These are phyloP conservation scores for Sporothrix variecibatus DNA, from an alignment of 2,329 filamentous ascomycete species.

Conservation along the genomic window DNA sequence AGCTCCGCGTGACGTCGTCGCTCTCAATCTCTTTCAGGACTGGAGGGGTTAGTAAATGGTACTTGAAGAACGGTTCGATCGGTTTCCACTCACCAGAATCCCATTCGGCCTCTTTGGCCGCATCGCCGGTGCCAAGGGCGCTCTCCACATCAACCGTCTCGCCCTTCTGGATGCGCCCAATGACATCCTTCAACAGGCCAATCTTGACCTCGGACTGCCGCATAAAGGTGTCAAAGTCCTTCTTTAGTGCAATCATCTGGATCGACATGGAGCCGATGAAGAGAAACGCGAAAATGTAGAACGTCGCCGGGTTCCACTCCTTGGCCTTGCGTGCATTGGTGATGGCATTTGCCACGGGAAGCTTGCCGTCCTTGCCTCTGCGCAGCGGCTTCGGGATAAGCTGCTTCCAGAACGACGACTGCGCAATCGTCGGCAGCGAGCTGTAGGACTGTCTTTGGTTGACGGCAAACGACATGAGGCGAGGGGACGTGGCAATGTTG, in stretches of 20 bases:
- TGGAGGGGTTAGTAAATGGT: constrained; percentile 36
- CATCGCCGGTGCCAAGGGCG: constrained; percentile 75
- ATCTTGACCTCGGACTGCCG: constrained; percentile 81
- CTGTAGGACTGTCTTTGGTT: constrained; percentile 21
- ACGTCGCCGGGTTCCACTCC: constrained; percentile 79
- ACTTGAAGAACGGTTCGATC: no score
- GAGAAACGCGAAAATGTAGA: constrained; percentile 78
- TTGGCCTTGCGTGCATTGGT: constrained; percentile 52
- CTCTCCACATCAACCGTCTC: constrained; percentile 85
- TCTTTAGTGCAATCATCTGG: constrained; percentile 80
- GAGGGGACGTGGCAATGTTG: not conserved
- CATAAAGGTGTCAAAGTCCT: constrained; percentile 70
- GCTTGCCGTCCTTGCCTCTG: constrained; percentile 41
- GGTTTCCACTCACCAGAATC: no score
- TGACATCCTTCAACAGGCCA: constrained; percentile 70
- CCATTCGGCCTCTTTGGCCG: constrained; percentile 79
- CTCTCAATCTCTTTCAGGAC: constrained; percentile 68
- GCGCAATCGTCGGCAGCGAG: constrained; percentile 36
- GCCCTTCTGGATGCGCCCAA: constrained; percentile 68
- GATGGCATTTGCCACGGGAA: constrained; percentile 35
- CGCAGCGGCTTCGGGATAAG: constrained; percentile 69
- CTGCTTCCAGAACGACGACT: constrained; percentile 65
- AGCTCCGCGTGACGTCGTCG: constrained; percentile 57
- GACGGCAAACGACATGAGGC: not conserved
- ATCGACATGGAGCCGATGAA: constrained; percentile 96